These are phyloP conservation scores for Coemansia sp. DNA, from an alignment of 192 early-diverging fungal species.

Conservation along the genomic window DNA sequence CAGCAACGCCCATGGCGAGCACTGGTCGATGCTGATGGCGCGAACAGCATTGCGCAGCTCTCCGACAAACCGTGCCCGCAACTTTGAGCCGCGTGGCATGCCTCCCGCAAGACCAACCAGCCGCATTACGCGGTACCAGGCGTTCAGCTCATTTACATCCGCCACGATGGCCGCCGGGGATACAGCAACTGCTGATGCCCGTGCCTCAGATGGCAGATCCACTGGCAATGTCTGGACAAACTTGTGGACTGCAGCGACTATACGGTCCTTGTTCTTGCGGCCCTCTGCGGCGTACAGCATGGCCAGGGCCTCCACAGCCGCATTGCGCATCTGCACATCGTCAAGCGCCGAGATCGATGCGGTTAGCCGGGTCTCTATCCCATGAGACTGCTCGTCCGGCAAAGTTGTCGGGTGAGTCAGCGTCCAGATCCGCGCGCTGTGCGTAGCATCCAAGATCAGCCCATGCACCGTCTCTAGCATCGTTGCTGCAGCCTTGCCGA, in stretches of 20 bases:
- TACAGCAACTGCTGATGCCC: not conserved
- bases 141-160: conserved; percentile 5
- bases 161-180: conserved; percentile 20
- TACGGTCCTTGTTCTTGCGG: conserved; percentile 26
- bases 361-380: conserved; percentile 10
- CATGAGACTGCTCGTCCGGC: conserved; percentile 16
- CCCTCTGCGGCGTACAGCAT: conserved; percentile 35
- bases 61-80: not conserved
- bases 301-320: conserved; percentile 34
- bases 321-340: not conserved
- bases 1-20: conserved; percentile 25
- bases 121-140: conserved; percentile 11
- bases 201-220: not conserved
- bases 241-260: conserved; percentile 13
- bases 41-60: not conserved
- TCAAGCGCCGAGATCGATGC: not conserved
- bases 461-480: not conserved
- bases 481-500: not conserved
- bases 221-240: conserved; percentile 11
- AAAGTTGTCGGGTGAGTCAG: conserved; percentile 24
- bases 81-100: not conserved
- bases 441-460: conserved; percentile 28
- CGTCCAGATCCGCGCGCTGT: conserved; percentile 25
- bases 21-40: not conserved
- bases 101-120: conserved; percentile 2